Evolutionary conservation across 208 protist species (phyloP).

Genomic region (Leishmania mexicana): DNA sequence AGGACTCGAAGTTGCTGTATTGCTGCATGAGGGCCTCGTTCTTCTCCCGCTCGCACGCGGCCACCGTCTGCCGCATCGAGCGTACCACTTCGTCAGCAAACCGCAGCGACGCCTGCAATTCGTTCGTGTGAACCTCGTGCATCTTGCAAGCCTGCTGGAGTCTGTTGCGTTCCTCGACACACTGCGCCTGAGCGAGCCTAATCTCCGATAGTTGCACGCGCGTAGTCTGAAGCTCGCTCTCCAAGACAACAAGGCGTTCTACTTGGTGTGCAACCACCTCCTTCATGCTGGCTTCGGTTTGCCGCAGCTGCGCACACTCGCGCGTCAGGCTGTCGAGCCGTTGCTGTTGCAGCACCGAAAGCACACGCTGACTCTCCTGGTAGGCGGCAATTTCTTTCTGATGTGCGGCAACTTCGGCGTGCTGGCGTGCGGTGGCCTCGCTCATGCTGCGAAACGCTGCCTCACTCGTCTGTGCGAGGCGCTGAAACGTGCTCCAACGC

Average conservation of each 20-base stretch:
- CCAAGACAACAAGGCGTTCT: constrained; percentile 28
- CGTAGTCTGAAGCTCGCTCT: constrained; percentile 27
- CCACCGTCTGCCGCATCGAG: constrained; percentile 34
- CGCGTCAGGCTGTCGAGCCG: constrained; percentile 24
- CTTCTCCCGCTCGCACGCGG: constrained; percentile 28
- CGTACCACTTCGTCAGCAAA: constrained; percentile 32
- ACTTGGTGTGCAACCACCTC: constrained; percentile 34
- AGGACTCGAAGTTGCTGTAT: constrained; percentile 43
- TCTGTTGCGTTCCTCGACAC: constrained; percentile 11
- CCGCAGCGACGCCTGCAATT: constrained; percentile 25
- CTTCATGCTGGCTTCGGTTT: constrained; percentile 26
- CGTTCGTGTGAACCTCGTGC: constrained; percentile 24
- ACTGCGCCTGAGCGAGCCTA: constrained; percentile 16
- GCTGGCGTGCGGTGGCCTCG: constrained; percentile 9
- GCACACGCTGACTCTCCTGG: constrained; percentile 29
- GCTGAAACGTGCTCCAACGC: constrained; percentile 28
- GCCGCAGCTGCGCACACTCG: constrained; percentile 29
- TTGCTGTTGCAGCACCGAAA: constrained; percentile 23
- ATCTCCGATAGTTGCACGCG: constrained; percentile 17
- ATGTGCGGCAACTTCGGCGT: constrained; percentile 9
- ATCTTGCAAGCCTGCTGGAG: constrained; percentile 29
- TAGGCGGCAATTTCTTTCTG: constrained; percentile 35
- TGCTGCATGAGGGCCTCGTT: constrained; percentile 44
- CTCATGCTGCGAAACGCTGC: constrained; percentile 21
- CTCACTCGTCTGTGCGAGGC: constrained; percentile 23